Evolutionary conservation across 1,284 basidiomycete species (phyloP), one percentile per base, ranked within the genome.

Genomic region (Fomitopsis palustris): DNA sequence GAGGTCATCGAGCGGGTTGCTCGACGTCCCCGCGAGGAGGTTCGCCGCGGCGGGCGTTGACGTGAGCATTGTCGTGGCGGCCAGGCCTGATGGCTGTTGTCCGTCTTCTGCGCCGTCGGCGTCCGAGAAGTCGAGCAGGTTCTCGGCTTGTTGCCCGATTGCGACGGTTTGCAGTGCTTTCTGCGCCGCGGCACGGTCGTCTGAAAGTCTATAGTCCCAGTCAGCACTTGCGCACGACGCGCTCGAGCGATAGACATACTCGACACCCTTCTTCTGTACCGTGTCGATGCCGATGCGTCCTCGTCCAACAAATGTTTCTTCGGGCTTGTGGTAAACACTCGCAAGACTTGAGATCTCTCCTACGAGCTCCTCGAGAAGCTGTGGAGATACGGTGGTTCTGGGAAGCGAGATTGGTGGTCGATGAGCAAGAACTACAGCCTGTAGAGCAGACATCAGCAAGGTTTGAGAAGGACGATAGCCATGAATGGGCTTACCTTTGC

Each of bases 311-410:
- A 96, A 96, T 0, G 94, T 96, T 72, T 89, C 93, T 19, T 89
- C 89, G 0, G 97, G 97, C 74, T 96, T 98, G 77, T 98, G 95
- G 69, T 98, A 98, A 4, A 97, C 95, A 70, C 92, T 95, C 1
- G 96, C 92, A 19, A 98, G 78, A 56, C 83, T 88, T 1, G 92
- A 93, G 35, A 98, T 85, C 70, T 97, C 95, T 38, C 87, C 84
- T 0, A 99, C 75, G 1, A 99, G 84, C 73, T 99, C 96, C 68
- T 98, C 95, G 23, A 99, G 78, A n/a, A 99, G 77, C 0, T 87
- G 93, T 1, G 93, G 86, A 0, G 96, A 82, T 0, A 99, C 93
- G 0, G 93, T 95, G 33, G 94, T 96, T 54, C 90, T 85, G 0
- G 95, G 93, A 49, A 98, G 86, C 5, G 91, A 90, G 72, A 99